Conservation (phyloP, 345 rosid genomes). For the Camelina hispida region DNA sequence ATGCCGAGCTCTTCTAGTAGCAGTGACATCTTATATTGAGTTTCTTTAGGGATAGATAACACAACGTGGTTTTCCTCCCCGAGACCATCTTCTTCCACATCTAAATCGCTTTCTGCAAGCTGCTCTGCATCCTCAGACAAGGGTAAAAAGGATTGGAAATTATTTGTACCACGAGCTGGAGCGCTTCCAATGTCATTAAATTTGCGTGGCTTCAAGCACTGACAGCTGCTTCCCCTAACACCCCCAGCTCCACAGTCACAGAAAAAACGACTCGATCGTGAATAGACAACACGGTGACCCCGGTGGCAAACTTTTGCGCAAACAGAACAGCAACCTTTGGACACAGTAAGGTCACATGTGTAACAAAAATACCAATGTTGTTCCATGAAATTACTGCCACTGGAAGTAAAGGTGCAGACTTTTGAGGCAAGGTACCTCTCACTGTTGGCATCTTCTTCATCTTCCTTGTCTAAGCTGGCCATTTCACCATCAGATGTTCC, state of each 20-base stretch:
- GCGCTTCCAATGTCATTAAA: constrained; percentile 65
- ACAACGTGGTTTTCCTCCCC: constrained; percentile 60
- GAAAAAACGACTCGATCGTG: constrained; percentile 94
- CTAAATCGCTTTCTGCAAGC: constrained; percentile 90
- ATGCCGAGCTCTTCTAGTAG: constrained; percentile 82
- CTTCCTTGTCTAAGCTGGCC: constrained; percentile 96
- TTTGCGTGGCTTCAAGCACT: constrained; percentile 96
- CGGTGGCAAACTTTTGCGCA: constrained; percentile 99
- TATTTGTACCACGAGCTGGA: constrained; percentile 59
- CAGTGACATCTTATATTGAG: constrained; percentile 63
- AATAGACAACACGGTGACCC: constrained; percentile 98
- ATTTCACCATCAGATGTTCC: constrained; percentile 99
- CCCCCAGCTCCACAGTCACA: constrained; percentile 99
- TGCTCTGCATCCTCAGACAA: constrained; percentile 81
- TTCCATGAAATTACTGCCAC: constrained; percentile 99
- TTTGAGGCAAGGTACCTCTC: constrained; percentile 91
- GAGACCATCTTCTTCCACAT: constrained; percentile 76
- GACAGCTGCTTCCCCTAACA: constrained; percentile 96
- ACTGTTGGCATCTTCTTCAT: constrained; percentile 87
- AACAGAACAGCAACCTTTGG: constrained; percentile 98
- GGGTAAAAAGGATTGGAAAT: constrained; percentile 76
- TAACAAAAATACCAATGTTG: constrained; percentile 99
- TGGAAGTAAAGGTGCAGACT: constrained; percentile 97
- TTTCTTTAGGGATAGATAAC: constrained; percentile 75
- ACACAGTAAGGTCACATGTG: constrained; percentile 96